Evolutionary conservation across 768 basidiomycete species (phyloP).

Genomic region (Lentinula sp.): DNA sequence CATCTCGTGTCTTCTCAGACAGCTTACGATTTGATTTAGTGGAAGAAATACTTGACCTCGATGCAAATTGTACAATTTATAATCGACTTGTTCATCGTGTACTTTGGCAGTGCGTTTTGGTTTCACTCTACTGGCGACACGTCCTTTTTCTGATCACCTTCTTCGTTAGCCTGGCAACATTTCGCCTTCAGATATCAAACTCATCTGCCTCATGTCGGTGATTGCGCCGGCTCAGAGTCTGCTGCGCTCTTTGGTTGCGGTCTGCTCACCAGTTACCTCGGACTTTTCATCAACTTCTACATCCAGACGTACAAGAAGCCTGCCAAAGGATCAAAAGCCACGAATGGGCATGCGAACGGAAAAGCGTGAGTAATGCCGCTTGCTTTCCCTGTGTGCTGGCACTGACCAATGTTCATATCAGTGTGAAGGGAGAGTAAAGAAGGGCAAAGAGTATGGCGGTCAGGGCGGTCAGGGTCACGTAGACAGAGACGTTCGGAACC

Average conservation of each 20-base stretch:
- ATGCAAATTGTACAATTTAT: conserved; percentile 98
- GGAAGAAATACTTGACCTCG: conserved; percentile 96
- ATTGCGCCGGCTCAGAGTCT: conserved; percentile 84
- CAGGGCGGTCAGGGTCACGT: background rate
- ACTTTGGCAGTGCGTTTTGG: conserved; percentile 82
- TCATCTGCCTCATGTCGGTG: conserved; percentile 61
- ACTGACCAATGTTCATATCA: background rate
- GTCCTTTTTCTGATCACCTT: background rate
- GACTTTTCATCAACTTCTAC: conserved; percentile 95
- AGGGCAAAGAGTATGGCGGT: background rate
- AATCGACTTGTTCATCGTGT: conserved; percentile 85
- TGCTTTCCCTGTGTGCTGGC: background rate
- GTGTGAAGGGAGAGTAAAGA: background rate
- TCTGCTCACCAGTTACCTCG: conserved; percentile 85
- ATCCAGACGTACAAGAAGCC: conserved; percentile 79
- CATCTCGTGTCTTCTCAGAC: conserved; percentile 5
- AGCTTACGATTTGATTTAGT: conserved; percentile 39
- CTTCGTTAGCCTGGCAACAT: conserved; percentile 66
- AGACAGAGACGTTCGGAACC: background rate
- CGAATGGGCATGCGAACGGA: conserved; percentile 29
- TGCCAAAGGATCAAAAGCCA: conserved; percentile 24
- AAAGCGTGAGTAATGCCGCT: conserved; percentile 18
- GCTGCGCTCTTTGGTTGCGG: conserved; percentile 88
- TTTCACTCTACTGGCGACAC: background rate
- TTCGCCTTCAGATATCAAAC: conserved; percentile 61